phyloP scores from a whole-genome alignment of 257 asterid species.

The Solanum piurae region DNA sequence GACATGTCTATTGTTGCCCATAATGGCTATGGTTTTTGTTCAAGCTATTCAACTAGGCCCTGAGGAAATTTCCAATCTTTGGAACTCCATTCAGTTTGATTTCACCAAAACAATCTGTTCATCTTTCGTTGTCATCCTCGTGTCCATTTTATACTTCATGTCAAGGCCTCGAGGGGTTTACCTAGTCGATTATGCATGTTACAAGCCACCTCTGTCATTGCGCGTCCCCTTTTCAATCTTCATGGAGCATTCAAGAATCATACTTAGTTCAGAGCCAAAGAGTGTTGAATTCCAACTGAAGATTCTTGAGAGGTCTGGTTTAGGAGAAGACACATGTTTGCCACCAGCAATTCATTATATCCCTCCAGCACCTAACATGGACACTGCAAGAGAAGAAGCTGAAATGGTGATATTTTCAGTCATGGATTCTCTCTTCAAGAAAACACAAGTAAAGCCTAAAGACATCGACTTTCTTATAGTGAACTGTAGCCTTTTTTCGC shows the following conservation, averaged over 20 bases:
- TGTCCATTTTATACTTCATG: constrained; percentile 7
- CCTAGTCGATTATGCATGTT: constrained; percentile 18
- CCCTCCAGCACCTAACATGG: constrained; percentile 29
- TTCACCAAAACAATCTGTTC: not conserved
- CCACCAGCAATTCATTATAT: constrained; percentile 38
- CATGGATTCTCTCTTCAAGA: constrained; percentile 39
- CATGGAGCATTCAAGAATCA: constrained; percentile 15
- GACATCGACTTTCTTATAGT: constrained; percentile 35
- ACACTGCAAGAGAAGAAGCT: constrained; percentile 32
- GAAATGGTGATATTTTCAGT: constrained; percentile 38
- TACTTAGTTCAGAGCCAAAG: constrained; percentile 4
- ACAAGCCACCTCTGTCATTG: constrained; percentile 6
- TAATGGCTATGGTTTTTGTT: not conserved
- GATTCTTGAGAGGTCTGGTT: constrained; percentile 25
- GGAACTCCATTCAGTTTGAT: constrained; percentile 1
- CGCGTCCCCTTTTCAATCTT: constrained; percentile 17
- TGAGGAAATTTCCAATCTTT: not conserved
- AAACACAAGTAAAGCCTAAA: constrained; percentile 27
- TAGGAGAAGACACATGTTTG: constrained; percentile 17
- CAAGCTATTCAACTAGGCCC: constrained; percentile 2
- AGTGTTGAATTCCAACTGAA: constrained; percentile 16
- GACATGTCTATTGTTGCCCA: not conserved
- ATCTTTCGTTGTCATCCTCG: not conserved
- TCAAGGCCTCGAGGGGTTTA: constrained; percentile 13
- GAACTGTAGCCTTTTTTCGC: constrained; percentile 48